Conservation (phyloP, 345 rosid genomes). For the Lumnitzera littorea region DNA sequence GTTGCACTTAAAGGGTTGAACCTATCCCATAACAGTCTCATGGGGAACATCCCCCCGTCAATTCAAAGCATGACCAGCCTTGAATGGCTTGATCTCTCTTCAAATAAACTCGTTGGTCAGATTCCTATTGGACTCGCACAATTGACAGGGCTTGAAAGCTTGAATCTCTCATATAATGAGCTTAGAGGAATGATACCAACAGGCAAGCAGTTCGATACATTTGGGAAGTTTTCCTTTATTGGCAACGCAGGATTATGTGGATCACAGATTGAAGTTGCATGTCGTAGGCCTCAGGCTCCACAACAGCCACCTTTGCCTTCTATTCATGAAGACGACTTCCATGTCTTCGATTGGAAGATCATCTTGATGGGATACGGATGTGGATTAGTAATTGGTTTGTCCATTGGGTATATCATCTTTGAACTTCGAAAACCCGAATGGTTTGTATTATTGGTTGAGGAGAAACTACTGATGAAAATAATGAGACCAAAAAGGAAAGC, state of each 20-base stretch:
- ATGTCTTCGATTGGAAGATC: too few species aligned
- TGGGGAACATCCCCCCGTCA: conserved; percentile 4
- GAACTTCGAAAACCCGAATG: too few species aligned
- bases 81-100: conserved; percentile 19
- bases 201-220: conserved; percentile 3
- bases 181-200: not conserved
- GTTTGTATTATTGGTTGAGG: too few species aligned
- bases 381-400: too few species aligned
- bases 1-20: conserved; percentile 8
- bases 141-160: not conserved
- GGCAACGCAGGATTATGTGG: not conserved
- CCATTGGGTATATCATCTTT: too few species aligned
- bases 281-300: too few species aligned
- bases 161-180: conserved; percentile 5
- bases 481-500: too few species aligned
- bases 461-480: too few species aligned
- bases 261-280: too few species aligned
- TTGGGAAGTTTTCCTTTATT: not conserved
- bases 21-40: conserved; percentile 6
- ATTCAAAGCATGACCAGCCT: conserved; percentile 1
- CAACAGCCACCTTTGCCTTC: too few species aligned
- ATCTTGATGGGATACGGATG: too few species aligned
- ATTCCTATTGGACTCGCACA: conserved; percentile 9
- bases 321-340: too few species aligned
- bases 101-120: conserved; percentile 3